Base-by-base conservation (phyloP, 2,329 filamentous ascomycete genomes). In the Talaromyces funiculosus region DNA sequence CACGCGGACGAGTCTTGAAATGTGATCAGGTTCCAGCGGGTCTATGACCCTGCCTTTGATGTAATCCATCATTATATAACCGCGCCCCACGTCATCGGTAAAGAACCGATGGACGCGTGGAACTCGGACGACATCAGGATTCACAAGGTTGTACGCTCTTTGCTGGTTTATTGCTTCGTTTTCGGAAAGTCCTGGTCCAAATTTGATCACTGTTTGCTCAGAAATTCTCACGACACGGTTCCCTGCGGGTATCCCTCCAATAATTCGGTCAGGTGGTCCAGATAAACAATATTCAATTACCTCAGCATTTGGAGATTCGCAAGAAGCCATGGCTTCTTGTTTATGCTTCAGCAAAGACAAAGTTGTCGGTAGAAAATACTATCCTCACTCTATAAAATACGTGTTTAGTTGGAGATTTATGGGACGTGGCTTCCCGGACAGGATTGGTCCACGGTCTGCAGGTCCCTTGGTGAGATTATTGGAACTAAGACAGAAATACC, bases 71-170 rank as follows among this genome's bases (percentile, higher is more conserved):
- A 56, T 56, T 9, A 56, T 43, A 43, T 43, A 56, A 5, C 53
- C 53, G 14, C 53, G 37, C 12, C 53, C 53, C 3, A 10, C 8
- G 12, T 33, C 18, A 10, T 56, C 37, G 3, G 14, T 4, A 37
- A 56, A 56, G 22, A 43, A 56, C 12, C 20, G 53, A 56, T 56
- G 37, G 18, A 56, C 53, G 29, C 26, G 26, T 33, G 55, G 55
- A 49, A 49, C 26, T 37, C 42, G 42, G 24, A 58, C 5, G n/a
- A 38, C n/a, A 4, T 38, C 8, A 38, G 16, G 35, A 18, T 38
- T 16, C 14, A 38, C 14, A 38, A 38, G 35, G n/a, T 38, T 16
- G 16, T 38, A 38, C n/a, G 35, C 35, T 38, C n/a, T 5, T 38
- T 38, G 35, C 35, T 38, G 35, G n/a, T 38, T 38, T 16, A n/a